Base-by-base conservation (phyloP, 169 alveolate species). In the Plasmodium yoelii region DNA sequence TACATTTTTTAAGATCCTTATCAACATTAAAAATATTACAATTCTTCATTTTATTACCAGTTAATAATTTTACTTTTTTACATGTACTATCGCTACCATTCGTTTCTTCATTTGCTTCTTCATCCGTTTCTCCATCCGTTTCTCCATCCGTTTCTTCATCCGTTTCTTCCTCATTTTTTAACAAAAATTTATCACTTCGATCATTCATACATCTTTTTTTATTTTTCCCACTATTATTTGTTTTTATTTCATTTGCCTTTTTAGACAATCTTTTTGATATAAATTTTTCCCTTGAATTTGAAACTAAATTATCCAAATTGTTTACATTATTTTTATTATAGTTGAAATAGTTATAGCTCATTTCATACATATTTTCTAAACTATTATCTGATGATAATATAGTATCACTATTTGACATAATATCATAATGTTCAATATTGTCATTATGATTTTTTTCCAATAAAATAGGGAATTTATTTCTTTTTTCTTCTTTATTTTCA, bases 331-430 rank as follows among this genome's bases (percentile, higher is more conserved):
- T 28, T n/a, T 73, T 60, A 63, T 28, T 59, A 6, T 44, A 7
- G 15, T 34, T 15, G 34, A 73, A 73, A 49, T 42, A 44, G 19
- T 57, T n/a, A 56, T 73, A 73, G 26, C 59, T 73, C 5, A 15
- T 73, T 73, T 73, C 88, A n/a, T 73, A 73, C 88, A 73, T 73
- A 7, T 73, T 63, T 49, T n/a, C 63, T 42, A 73, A 15, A 44
- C 73, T 73, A 49, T 18, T 47, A 24, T 60, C 47, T 42, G 88
- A 73, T 44, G 88, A 73, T 44, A 73, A 5, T 24, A 24, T 59
- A 44, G 72, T 34, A 1, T 73, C 88, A 15, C 73, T 73, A 49
- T 73, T 53, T 49, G 88, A 73, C 88, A 73, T 73, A 26, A 73
- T 49, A 34, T 73, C 46, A 44, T 73, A 73, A 60, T 73, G 88